Evolutionary conservation across 495 filamentous ascomycete genomes (phyloP).

Genomic region (Neurospora sp.): DNA sequence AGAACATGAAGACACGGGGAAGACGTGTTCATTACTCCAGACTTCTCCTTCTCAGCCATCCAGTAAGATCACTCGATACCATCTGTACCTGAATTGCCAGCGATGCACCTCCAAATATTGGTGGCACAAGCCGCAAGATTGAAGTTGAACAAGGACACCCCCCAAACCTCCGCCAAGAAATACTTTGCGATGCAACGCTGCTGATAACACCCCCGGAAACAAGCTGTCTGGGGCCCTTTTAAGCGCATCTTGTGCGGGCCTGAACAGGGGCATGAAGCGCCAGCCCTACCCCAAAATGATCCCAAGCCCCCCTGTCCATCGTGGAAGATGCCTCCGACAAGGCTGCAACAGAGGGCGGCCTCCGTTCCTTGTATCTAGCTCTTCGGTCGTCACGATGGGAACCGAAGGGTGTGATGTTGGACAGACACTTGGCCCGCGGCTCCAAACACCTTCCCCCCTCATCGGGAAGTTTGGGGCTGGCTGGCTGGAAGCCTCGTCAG

Average conservation of each 20-base stretch:
- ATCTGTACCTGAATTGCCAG: neutral
- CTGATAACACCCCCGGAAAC: neutral
- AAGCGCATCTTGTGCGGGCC: neutral
- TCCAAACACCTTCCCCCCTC: neutral
- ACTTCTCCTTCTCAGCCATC: neutral
- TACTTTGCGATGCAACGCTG: neutral
- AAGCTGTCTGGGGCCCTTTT: neutral
- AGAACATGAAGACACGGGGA: neutral
- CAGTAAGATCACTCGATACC: neutral
- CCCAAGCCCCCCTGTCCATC: neutral
- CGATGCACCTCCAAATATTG: neutral
- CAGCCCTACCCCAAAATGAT: neutral
- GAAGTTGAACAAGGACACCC: neutral
- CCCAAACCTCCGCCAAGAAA: neutral
- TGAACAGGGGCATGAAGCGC: neutral
- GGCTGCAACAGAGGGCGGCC: neutral
- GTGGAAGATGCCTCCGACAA: neutral
- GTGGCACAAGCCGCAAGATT: neutral
- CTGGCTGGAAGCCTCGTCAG: neutral
- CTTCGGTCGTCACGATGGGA: neutral
- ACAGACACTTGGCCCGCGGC: neutral
- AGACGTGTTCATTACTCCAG: neutral
- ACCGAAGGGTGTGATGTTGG: neutral
- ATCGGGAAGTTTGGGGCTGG: neutral
- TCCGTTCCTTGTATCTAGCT: neutral